These are phyloP conservation scores for Penicillium verrucosum DNA, from an alignment of 2,329 filamentous ascomycete species.

Conservation along the genomic window DNA sequence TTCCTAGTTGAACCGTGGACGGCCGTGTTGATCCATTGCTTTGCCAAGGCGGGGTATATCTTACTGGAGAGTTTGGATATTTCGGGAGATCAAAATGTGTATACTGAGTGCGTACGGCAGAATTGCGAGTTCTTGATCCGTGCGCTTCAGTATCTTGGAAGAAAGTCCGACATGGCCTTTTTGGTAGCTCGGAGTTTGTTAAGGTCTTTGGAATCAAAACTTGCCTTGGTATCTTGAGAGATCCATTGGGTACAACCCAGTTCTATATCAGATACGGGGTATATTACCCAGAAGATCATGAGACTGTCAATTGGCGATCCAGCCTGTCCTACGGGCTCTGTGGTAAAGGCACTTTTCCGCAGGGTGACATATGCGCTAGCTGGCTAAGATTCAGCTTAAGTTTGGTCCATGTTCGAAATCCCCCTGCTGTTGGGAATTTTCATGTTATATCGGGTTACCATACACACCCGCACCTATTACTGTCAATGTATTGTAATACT, in stretches of 20 bases:
- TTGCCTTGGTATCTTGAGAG: background rate
- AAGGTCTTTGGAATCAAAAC: conserved; percentile 26
- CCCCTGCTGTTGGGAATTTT: too few species aligned
- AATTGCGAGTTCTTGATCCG: conserved; percentile 50
- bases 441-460: too few species aligned
- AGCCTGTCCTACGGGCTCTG: too few species aligned
- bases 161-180: conserved; percentile 54
- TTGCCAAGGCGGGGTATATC: conserved; percentile 48
- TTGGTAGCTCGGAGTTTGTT: conserved; percentile 40
- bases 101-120: conserved; percentile 7
- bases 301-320: too few species aligned
- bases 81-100: background rate
- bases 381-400: too few species aligned
- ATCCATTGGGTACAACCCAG: background rate
- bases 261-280: too few species aligned
- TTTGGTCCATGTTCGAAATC: too few species aligned
- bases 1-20: conserved; percentile 62
- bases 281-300: too few species aligned
- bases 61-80: conserved; percentile 33
- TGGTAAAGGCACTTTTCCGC: too few species aligned
- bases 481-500: too few species aligned
- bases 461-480: too few species aligned
- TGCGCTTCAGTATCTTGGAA: conserved; percentile 54
- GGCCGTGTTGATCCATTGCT: conserved; percentile 53
- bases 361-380: too few species aligned